Evolutionary conservation across 306 rosid species (phyloP).

Genomic region (Calophaca sinica): DNA sequence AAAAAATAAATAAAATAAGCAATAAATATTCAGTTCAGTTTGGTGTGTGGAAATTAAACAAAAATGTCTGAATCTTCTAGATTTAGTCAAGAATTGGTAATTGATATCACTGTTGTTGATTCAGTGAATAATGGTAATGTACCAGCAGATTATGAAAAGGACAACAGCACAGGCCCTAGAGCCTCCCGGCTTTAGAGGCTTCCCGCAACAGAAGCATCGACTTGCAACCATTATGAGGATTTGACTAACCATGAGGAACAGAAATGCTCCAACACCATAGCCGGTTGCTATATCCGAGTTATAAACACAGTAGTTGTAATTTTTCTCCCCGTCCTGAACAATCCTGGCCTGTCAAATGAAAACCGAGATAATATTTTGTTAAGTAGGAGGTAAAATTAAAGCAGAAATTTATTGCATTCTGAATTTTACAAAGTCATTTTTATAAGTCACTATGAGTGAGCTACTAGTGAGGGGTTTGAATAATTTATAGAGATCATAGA

Average conservation of each 20-base stretch:
- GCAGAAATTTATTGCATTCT: constrained; percentile 21
- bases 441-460: neutral
- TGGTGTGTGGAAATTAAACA: constrained; percentile 10
- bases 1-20: neutral
- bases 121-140: constrained; percentile 41
- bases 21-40: neutral
- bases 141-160: constrained; percentile 96
- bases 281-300: constrained; percentile 86
- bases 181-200: constrained; percentile 86
- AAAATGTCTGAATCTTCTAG: neutral
- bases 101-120: constrained; percentile 4
- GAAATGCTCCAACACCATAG: constrained; percentile 92
- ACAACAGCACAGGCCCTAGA: constrained; percentile 87
- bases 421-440: neutral
- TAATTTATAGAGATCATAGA: constrained; percentile 5
- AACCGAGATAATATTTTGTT: neutral
- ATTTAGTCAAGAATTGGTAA: constrained; percentile 9
- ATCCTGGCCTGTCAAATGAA: constrained; percentile 66
- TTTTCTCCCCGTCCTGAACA: constrained; percentile 49
- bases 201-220: constrained; percentile 97
- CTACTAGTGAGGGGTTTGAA: neutral
- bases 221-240: constrained; percentile 82
- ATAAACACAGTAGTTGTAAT: constrained; percentile 76
- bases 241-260: constrained; percentile 83
- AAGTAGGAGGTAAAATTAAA: neutral